Base-by-base conservation (phyloP, 148 eudicot species). In the Camellia japonica region DNA sequence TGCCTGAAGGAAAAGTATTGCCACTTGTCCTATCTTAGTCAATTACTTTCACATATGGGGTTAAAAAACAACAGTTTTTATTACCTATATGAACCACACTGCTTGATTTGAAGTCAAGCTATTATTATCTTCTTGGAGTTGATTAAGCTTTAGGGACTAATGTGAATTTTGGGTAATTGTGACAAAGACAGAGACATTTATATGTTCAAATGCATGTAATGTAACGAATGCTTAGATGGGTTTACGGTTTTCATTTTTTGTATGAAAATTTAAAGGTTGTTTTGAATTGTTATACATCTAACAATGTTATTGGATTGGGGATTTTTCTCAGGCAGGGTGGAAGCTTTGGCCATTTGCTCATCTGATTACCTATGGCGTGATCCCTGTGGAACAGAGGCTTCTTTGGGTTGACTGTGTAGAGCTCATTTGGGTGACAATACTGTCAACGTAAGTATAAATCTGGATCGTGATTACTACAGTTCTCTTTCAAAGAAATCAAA, bases 321-420 rank as follows among this genome's bases (percentile, higher is more conserved):
- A 30, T 52, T 69, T 60, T 80, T 85, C 72, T 79, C 92, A 91
- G 94, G 94, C 94, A 0, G 94, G 94, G 64, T 91, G 94, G 94
- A 91, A 91, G 83, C 97, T 95, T 71, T 95, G 98, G 98, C 98
- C 97, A 52, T 95, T 95, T 81, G 98, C 98, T 44, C 98, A 95
- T 79, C 84, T 95, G 46, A 84, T 93, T 56, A 95, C 98, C 2
- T 95, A 95, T 68, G 98, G 97, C 68, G 84, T 95, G 58, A 71
- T 95, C 83, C 98, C 98, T 7, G 89, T 95, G 12, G 93, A 95
- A 79, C 97, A 95, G 89, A 89, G 98, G 85, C 96, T 95, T 82
- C 96, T 93, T 47, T 95, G 98, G 97, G 98, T 95, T 75, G 98
- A 95, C 79, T 95, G 95, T 66, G 90, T 95, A 41, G 98, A 95